Base-by-base conservation (phyloP, 2,329 filamentous ascomycete species). In the Cadophora sp. region DNA sequence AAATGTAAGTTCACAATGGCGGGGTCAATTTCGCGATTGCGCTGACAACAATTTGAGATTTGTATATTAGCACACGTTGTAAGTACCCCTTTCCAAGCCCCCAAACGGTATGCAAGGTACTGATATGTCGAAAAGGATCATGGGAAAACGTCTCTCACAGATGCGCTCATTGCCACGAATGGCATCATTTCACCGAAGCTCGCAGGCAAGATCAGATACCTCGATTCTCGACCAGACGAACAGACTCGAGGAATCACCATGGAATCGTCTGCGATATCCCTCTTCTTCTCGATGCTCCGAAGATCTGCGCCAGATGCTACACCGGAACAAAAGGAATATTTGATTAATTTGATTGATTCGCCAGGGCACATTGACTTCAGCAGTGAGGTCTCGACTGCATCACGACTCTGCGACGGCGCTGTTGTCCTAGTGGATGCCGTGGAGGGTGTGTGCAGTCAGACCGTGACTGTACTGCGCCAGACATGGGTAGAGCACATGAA, bases 311-410 rank as follows among this genome's bases (percentile, higher is more conserved):
- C 91, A 1, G 90, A 93, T 19, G 88, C 88, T 6, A 77, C 84
- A 16, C 91, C 93, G 0, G 86, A 90, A 75, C 86, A 91, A 24
- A 93, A 93, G 77, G 95, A 99, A 80, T 97, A 97, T 77, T 85
- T 99, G 70, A 93, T 99, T 82, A 99, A 99, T 79, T 82, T 99
- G 67, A 99, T 99, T 77, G 96, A 99, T 81, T 98, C 96, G 1
- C 96, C 96, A 0, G 96, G 96, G 2, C 96, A 99, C 79, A 98
- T 99, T 72, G 96, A 99, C 80, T 99, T 99, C 79, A 97, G 94
- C 82, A 97, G 94, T 73, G 96, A 99, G 79, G 96, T 99, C 0
- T 98, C 94, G 0, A 98, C 95, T 1, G 96, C 96, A 1, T 98
- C 95, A 11, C 87, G 96, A 65, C 83, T 99, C 22, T 98, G 96